Percentiles rank a stretch among this genome's conserved stretches.
Evolutionary conservation across 2,329 filamentous ascomycete genomes (phyloP).

Genomic region (Aureobasidium zeae): DNA sequence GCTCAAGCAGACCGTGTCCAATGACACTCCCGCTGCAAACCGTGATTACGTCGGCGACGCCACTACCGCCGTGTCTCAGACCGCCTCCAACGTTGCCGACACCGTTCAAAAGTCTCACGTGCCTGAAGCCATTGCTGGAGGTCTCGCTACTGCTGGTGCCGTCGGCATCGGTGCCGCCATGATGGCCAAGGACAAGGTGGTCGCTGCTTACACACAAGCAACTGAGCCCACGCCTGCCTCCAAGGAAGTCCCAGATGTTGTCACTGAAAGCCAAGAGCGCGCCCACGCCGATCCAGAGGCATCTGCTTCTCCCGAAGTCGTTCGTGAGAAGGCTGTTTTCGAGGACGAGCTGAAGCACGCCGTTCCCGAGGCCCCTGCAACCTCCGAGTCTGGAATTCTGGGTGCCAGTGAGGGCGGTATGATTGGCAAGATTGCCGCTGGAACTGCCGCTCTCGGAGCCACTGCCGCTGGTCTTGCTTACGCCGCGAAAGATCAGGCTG

Average conservation of each 20-base stretch:
- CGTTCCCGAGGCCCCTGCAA: slow-evolving; percentile 37
- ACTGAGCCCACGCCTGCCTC: slow-evolving; percentile 22
- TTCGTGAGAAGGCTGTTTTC: slow-evolving; percentile 38
- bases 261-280: slow-evolving; percentile 61
- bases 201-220: slow-evolving; percentile 23
- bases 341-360: slow-evolving; percentile 50
- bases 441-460: slow-evolving; percentile 33
- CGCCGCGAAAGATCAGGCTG: slow-evolving; percentile 26
- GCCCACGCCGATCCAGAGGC: slow-evolving; percentile 56
- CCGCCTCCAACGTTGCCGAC: neutral
- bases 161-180: slow-evolving; percentile 30
- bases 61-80: slow-evolving; percentile 1
- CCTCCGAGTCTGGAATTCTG: slow-evolving; percentile 21
- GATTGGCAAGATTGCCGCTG: slow-evolving; percentile 36
- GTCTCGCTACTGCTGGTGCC: slow-evolving; percentile 31
- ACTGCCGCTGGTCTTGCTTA: slow-evolving; percentile 30
- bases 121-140: slow-evolving; percentile 34
- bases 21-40: slow-evolving; percentile 19
- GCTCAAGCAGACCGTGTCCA: slow-evolving; percentile 56
- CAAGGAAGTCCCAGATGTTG: slow-evolving; percentile 48
- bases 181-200: slow-evolving; percentile 26
- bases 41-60: slow-evolving; percentile 19
- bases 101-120: slow-evolving; percentile 25
- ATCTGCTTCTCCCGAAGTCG: slow-evolving; percentile 51
- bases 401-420: slow-evolving; percentile 30